Evolutionary conservation across 805 yeast species (phyloP), one percentile per base, ranked within the genome.

Genomic region (Citeromyces nyonsensis): DNA sequence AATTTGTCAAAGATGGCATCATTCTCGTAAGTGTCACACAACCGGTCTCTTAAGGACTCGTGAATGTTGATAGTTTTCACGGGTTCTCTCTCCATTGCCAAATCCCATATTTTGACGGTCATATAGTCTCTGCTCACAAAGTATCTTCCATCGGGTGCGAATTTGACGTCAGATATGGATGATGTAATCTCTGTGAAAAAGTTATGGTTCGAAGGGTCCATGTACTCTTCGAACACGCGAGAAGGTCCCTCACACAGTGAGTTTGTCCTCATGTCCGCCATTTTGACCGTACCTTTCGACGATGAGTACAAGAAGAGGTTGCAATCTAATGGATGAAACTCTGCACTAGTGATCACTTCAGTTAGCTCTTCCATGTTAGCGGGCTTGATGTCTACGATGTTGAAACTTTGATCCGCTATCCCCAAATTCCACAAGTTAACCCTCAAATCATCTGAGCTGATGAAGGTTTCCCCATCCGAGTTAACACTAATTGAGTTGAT

Each of bases 1-100:
- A 91, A 91, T 63, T 91, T 93, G 63, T 91, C 98, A 59, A 91
- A 91, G 36, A 91, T 91, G 30, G 97, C 94, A 59, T 91, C 99
- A 52, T 85, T 86, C 55, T 91, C 99, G 61, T 93, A 91, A 29
- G 97, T 85, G 54, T 93, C 96, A 59, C 97, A 88, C 48, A 91
- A 63, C 49, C 88, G 67, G 48, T 85, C 95, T 45, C 95, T 73
- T 48, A 91, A 69, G 52, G 83, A 93, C 52, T 91, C 97, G 56
- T 91, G 98, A 40, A 93, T 85, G 51, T 84, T 84, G 39, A 91
- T 86, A 10, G 96, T 86, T 55, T 84, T 84, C 36, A 93, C 59
- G 25, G 99, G 99, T 54, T 79, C 83, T 42, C 75, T 77, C 57
- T 91, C 95, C 98, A 91, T 91, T 41, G 84, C 84, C 39, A 91